A percentile compares a stretch with the other conserved stretches of the same genome.
Evolutionary conservation across 768 basidiomycete species (phyloP).

Genomic region (Mycena alexandri): DNA sequence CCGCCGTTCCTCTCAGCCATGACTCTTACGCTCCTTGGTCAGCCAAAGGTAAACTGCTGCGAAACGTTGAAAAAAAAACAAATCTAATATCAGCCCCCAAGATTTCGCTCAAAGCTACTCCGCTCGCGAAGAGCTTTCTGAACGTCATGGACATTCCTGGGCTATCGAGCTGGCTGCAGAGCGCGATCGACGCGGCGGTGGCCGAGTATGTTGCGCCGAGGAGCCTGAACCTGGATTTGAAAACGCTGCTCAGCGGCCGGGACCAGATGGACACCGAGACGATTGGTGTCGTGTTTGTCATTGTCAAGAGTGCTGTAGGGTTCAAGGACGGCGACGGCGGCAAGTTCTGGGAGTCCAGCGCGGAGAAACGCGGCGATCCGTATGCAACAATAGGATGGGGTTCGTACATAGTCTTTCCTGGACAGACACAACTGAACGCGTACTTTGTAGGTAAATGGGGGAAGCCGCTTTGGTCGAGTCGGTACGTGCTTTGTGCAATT

Average conservation of each 20-base stretch:
- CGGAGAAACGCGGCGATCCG: conserved; percentile 56
- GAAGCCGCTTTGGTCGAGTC: conserved; percentile 77
- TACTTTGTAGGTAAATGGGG: conserved; percentile 57
- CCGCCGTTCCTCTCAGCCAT: conserved; percentile 68
- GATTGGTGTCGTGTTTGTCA: conserved; percentile 74
- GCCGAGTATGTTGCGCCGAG: conserved; percentile 78
- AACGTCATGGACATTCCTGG: conserved; percentile 86
- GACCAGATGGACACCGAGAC: conserved; percentile 76
- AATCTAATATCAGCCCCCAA: conserved; percentile 45
- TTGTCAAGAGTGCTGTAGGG: conserved; percentile 70
- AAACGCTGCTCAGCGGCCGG: conserved; percentile 69
- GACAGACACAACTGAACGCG: too few relatives aligned
- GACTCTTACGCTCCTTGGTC: conserved; percentile 75
- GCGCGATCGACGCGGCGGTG: conserved; percentile 71
- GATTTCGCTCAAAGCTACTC: conserved; percentile 73
- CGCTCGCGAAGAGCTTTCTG: conserved; percentile 71
- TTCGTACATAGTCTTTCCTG: too few relatives aligned
- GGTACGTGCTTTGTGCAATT: conserved; percentile 44
- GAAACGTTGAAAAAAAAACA: too few relatives aligned
- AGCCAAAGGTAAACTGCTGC: conserved; percentile 47
- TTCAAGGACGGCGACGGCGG: conserved; percentile 57
- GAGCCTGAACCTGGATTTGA: conserved; percentile 77
- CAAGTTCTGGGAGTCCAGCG: conserved; percentile 49
- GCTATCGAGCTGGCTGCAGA: conserved; percentile 76
- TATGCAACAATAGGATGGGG: conserved; percentile 77